Conservation (phyloP, 176 grass and related monocot genomes). For the Chrysopogon serrulatus region DNA sequence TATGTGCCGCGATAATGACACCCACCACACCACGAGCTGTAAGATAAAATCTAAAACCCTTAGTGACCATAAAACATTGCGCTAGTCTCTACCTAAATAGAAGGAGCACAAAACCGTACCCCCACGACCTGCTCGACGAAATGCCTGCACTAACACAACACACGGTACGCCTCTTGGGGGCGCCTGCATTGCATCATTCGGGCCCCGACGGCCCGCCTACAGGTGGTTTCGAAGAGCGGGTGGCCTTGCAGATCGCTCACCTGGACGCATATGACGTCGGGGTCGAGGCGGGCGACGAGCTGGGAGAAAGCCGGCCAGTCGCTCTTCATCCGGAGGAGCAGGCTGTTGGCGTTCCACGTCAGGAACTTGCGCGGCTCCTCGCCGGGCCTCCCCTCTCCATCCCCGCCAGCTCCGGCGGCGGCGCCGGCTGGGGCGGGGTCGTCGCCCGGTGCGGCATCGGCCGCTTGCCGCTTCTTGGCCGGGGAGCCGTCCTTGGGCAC, state of each 20-base stretch:
- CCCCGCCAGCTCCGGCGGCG: not conserved
- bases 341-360: slow-evolving; percentile 94
- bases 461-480: slow-evolving; percentile 49
- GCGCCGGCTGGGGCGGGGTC: not conserved
- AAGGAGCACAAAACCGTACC: not conserved
- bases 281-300: slow-evolving; percentile 65
- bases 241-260: slow-evolving; percentile 22
- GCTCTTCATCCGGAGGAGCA: slow-evolving; percentile 89
- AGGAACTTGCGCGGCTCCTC: slow-evolving; percentile 68
- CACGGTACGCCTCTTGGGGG: not conserved
- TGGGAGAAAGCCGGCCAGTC: slow-evolving; percentile 75
- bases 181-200: slow-evolving; percentile 15
- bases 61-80: too few species aligned
- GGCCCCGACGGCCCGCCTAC: not conserved
- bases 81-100: not conserved
- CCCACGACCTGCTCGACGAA: slow-evolving; percentile 6
- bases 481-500: slow-evolving; percentile 74
- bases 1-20: not conserved
- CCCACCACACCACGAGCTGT: not conserved
- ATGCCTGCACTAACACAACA: not conserved
- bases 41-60: too few species aligned
- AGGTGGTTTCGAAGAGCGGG: not conserved
- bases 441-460: slow-evolving; percentile 6
- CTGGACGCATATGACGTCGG: slow-evolving; percentile 90
- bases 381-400: not conserved